Evolutionary conservation across 192 early-diverging fungal genomes (phyloP), one percentile per base, ranked within the genome.

Genomic region (Obelidium mucronatum): DNA sequence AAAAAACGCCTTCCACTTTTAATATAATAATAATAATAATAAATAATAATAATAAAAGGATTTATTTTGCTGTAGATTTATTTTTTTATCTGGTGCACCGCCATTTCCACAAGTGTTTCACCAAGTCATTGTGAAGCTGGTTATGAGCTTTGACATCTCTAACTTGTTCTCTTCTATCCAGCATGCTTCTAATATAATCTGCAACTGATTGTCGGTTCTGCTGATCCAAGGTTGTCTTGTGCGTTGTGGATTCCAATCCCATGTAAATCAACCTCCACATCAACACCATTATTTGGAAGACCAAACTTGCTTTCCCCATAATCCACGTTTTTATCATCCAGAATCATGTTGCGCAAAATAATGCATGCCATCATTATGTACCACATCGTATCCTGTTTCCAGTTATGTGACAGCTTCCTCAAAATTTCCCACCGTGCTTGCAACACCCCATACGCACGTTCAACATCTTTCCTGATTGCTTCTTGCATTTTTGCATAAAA

Each of bases 401-500:
- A 70, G 48, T 42, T 24, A n/a, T 53, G 34, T 15, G n/a, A 36
- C n/a, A 11, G 53, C 31, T 31, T 35, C 6, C 13, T 40, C 19
- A 65, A n/a, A 34, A 65, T 65, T n/a, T 11, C 33, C 31, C 39
- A 70, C 17, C 53, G 31, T 13, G 35, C 64, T 68, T 75, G 52
- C 4, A 75, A 44, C 17, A 68, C 63, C 31, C 74, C 65, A 51
- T 74, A 75, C 26, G 65, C 67, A 4, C 65, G 61, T 39, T 75
- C 74, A 3, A 75, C 63, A 51, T 75, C 62, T 44, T 75, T 75
- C 3, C 74, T 24, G 13, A 70, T 26, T 8, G 74, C 30, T 53
- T 75, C 74, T 48, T 69, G 74, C 60, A 36, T 40, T 37, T 74
- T 66, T 19, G 39, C 67, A 33, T 69, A 75, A 40, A 74, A 30